These are phyloP conservation scores for Meira nashicola DNA, from an alignment of 1,284 basidiomycete species.

Conservation along the genomic window DNA sequence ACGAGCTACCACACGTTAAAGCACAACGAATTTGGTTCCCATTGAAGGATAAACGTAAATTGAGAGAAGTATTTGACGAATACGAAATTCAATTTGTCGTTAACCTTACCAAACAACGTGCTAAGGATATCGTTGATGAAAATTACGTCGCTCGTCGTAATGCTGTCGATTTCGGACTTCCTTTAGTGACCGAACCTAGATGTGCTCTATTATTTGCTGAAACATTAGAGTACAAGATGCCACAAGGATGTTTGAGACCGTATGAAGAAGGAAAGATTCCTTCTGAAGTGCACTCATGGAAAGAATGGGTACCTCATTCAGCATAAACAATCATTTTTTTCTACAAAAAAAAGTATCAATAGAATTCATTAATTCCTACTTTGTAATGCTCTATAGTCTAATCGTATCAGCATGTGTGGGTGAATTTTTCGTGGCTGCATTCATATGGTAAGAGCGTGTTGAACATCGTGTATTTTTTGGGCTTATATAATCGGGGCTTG, in stretches of 20 bases:
- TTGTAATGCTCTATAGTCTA: too few relatives aligned
- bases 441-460: too few relatives aligned
- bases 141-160: conserved; percentile 80
- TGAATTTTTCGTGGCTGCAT: too few relatives aligned
- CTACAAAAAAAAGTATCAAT: too few relatives aligned
- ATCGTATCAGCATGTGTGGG: too few relatives aligned
- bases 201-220: conserved; percentile 88
- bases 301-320: conserved; percentile 37
- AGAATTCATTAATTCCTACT: too few relatives aligned
- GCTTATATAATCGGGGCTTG: too few relatives aligned
- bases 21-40: conserved; percentile 94
- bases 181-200: conserved; percentile 83
- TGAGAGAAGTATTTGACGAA: conserved; percentile 77
- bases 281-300: conserved; percentile 66
- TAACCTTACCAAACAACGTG: conserved; percentile 82
- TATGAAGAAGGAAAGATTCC: conserved; percentile 88
- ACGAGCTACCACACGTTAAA: conserved; percentile 55
- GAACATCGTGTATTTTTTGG: too few relatives aligned
- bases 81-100: conserved; percentile 92
- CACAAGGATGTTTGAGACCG: conserved; percentile 70
- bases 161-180: conserved; percentile 55
- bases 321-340: background rate
- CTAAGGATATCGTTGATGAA: conserved; percentile 74
- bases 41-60: conserved; percentile 89
- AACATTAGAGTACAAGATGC: conserved; percentile 80